Conservation (phyloP, 2,329 filamentous ascomycete species). For the Cordyceps fumosorosea region DNA sequence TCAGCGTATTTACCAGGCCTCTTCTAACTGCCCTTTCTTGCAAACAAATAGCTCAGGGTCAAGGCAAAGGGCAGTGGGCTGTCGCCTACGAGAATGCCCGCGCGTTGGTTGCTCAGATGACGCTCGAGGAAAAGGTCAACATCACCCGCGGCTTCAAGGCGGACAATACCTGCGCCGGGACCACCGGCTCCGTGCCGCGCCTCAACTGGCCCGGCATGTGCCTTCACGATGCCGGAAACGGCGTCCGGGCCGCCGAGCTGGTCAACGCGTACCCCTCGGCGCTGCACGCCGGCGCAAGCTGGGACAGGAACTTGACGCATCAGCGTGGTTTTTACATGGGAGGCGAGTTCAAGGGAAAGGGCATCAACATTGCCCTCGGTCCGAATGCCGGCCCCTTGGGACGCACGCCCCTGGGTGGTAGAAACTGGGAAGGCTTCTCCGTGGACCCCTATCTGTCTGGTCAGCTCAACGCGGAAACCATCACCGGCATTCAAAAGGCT, state of each 20-base stretch:
- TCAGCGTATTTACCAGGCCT: no score
- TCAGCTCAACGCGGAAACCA: conserved; percentile 61
- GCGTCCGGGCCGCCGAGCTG: conserved; percentile 40
- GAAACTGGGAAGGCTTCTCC: conserved; percentile 72
- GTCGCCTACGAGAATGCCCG: conserved; percentile 53
- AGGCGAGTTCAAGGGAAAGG: conserved; percentile 49
- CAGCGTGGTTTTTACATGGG: conserved; percentile 47
- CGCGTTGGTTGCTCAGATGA: conserved; percentile 53
- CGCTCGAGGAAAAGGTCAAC: conserved; percentile 57
- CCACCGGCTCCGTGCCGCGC: conserved; percentile 39
- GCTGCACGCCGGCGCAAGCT: conserved; percentile 42
- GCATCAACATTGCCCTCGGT: conserved; percentile 63
- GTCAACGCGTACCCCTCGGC: conserved; percentile 43
- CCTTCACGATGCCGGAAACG: conserved; percentile 44
- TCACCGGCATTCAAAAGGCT: conserved; percentile 68
- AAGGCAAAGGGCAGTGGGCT: conserved; percentile 41
- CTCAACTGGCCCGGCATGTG: conserved; percentile 41
- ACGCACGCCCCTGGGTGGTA: conserved; percentile 61
- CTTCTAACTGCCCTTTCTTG: not conserved
- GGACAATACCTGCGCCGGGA: conserved; percentile 42
- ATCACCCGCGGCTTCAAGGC: conserved; percentile 47
- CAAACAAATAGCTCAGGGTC: conserved; percentile 22
- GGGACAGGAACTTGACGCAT: conserved; percentile 49
- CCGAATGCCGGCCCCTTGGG: conserved; percentile 66
- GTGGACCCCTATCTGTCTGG: conserved; percentile 66